phyloP scores from a whole-genome alignment of 2,329 filamentous ascomycete species.

The Stachybotrys elegans region DNA sequence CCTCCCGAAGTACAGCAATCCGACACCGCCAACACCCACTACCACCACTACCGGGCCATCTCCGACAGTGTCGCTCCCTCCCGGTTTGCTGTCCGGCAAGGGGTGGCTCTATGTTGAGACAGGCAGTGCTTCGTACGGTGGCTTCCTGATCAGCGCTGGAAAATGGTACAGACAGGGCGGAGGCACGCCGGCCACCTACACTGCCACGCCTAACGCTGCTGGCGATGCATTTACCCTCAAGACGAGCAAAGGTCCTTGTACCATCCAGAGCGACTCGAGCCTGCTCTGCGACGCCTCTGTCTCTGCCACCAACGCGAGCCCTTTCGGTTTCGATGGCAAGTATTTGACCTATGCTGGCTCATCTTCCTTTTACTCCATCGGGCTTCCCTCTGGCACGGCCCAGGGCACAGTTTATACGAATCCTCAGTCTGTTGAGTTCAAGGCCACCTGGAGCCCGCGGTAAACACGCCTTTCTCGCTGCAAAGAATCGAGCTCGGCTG shows the following conservation, averaged over 20 bases:
- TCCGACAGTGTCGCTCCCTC: constrained; percentile 4
- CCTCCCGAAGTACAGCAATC: constrained; percentile 15
- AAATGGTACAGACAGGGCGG: constrained; percentile 20
- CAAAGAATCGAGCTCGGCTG: no score
- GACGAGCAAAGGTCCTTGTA: constrained; percentile 19
- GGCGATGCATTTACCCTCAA: constrained; percentile 14
- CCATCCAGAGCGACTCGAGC: constrained; percentile 9
- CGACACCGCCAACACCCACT: constrained; percentile 1
- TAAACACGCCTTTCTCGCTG: no score
- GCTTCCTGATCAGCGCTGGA: constrained; percentile 18
- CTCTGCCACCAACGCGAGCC: constrained; percentile 3
- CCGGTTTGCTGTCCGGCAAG: constrained; percentile 10
- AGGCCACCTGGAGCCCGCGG: constrained; percentile 14
- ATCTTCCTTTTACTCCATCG: constrained; percentile 14
- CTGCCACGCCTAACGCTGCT: constrained; percentile 14
- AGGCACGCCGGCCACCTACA: constrained; percentile 18
- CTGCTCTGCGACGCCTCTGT: constrained; percentile 13
- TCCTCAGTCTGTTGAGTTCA: constrained; percentile 13
- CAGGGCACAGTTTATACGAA: constrained; percentile 17
- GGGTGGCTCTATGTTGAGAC: constrained; percentile 10
- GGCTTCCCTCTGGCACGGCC: constrained; percentile 13
- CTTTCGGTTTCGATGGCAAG: constrained; percentile 19
- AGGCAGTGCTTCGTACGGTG: constrained; percentile 6
- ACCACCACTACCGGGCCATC: constrained; percentile 2
- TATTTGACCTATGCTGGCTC: constrained; percentile 15